Evolutionary conservation across 345 rosid species (phyloP).

Genomic region (Dimocarpus longan): DNA sequence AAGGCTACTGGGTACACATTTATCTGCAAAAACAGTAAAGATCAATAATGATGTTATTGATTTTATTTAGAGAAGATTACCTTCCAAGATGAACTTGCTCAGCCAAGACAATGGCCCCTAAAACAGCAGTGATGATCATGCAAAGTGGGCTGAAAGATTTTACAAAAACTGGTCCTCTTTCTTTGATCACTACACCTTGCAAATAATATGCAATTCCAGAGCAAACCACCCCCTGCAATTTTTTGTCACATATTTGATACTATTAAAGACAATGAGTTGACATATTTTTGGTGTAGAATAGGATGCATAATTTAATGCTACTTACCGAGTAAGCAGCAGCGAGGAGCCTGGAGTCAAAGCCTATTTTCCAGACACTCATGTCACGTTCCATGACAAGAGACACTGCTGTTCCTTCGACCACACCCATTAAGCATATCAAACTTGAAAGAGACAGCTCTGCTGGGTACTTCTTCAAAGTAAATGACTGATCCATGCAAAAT

Average conservation of each 20-base stretch:
- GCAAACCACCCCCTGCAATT: slow-evolving; percentile 76
- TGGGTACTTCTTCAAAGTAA: slow-evolving; percentile 80
- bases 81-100: slow-evolving; percentile 82
- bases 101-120: slow-evolving; percentile 64
- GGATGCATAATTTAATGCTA: neutral
- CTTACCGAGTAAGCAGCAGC: slow-evolving; percentile 84
- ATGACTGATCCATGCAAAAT: slow-evolving; percentile 44
- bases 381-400: slow-evolving; percentile 71
- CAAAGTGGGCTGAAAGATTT: slow-evolving; percentile 84
- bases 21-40: too few species aligned
- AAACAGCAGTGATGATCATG: slow-evolving; percentile 80
- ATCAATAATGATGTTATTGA: neutral
- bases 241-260: neutral
- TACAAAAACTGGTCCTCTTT: slow-evolving; percentile 81
- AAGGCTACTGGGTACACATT: neutral
- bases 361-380: slow-evolving; percentile 68
- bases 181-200: slow-evolving; percentile 68
- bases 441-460: slow-evolving; percentile 86
- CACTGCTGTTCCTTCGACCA: slow-evolving; percentile 55
- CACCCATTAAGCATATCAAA: slow-evolving; percentile 72
- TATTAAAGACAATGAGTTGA: neutral
- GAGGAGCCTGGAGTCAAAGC: slow-evolving; percentile 74
- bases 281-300: too few species aligned
- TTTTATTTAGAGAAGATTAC: slow-evolving; percentile 29
- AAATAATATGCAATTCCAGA: slow-evolving; percentile 85